Evolutionary conservation across 148 eudicot species (phyloP).

Genomic region (Fagopyrum homotropicum): DNA sequence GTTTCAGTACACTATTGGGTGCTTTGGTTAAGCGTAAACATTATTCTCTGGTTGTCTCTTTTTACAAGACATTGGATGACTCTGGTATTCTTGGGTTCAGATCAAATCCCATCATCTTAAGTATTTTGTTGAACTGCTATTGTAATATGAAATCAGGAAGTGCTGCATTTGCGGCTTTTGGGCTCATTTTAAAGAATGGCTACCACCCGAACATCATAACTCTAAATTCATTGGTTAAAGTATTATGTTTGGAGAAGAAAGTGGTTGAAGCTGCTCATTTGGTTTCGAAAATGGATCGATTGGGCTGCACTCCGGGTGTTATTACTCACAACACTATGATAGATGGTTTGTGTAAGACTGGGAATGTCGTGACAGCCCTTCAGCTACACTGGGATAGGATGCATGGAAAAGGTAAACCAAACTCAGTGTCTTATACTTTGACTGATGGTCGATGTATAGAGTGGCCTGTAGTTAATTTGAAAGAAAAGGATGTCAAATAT

Average conservation of each 20-base stretch:
- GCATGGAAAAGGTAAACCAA: background rate
- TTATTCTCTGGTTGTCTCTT: conserved; percentile 9
- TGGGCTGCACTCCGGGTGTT: conserved; percentile 7
- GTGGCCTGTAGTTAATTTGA: background rate
- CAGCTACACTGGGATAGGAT: background rate
- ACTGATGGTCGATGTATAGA: background rate
- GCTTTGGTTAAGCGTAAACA: conserved; percentile 16
- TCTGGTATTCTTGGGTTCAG: conserved; percentile 3
- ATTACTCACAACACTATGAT: conserved; percentile 20
- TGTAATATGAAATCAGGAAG: too few species aligned
- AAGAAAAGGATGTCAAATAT: background rate
- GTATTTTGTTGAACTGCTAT: background rate
- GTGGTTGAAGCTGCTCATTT: conserved; percentile 15
- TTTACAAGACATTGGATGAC: background rate
- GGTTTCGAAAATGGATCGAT: conserved; percentile 7
- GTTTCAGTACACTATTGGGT: background rate
- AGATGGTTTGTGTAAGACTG: conserved; percentile 1
- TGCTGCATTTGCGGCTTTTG: too few species aligned
- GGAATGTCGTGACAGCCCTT: background rate
- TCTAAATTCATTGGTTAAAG: conserved; percentile 13
- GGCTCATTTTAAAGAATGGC: conserved; percentile 18
- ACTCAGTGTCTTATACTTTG: background rate
- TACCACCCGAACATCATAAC: conserved; percentile 14
- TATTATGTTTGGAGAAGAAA: background rate
- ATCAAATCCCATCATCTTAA: conserved; percentile 13